These are phyloP conservation scores for Ganoderma lucidum DNA, from an alignment of 1,284 basidiomycete genomes.

Conservation along the genomic window DNA sequence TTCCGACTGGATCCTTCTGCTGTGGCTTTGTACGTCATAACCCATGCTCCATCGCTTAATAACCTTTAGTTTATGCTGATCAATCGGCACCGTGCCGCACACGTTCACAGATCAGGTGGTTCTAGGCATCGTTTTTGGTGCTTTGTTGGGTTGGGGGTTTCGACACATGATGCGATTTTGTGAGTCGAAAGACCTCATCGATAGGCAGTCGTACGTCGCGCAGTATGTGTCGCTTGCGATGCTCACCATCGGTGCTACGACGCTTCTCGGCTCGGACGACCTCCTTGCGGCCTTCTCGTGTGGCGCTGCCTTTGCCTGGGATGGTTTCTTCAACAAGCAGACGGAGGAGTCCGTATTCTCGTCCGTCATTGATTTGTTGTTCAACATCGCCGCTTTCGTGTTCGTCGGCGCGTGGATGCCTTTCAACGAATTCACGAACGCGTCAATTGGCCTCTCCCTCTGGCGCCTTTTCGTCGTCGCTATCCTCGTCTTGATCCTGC, in stretches of 20 bases:
- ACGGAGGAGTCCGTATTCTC: slow-evolving; percentile 96
- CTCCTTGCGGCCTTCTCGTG: slow-evolving; percentile 94
- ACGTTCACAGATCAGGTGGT: slow-evolving; percentile 77
- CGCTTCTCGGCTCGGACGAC: slow-evolving; percentile 93
- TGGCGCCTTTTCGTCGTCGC: slow-evolving; percentile 88
- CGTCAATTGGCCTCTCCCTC: slow-evolving; percentile 72
- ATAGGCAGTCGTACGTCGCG: slow-evolving; percentile 90
- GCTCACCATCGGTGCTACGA: slow-evolving; percentile 86
- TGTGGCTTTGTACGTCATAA: slow-evolving; percentile 79
- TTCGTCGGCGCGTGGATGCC: slow-evolving; percentile 97
- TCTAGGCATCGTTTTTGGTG: slow-evolving; percentile 84
- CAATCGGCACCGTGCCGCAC: slow-evolving; percentile 16
- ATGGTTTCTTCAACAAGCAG: slow-evolving; percentile 97
- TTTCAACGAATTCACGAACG: slow-evolving; percentile 78
- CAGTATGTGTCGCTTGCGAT: slow-evolving; percentile 83
- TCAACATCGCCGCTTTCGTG: slow-evolving; percentile 91
- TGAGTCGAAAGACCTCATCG: slow-evolving; percentile 89
- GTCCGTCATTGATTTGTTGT: slow-evolving; percentile 93
- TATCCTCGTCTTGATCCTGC: slow-evolving; percentile 79
- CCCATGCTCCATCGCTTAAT: slow-evolving; percentile 18
- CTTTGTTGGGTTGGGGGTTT: slow-evolving; percentile 82
- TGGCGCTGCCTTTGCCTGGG: slow-evolving; percentile 98
- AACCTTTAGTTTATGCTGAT: slow-evolving; percentile 2
- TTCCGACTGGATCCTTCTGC: slow-evolving; percentile 83
- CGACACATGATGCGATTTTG: slow-evolving; percentile 97